These are phyloP conservation scores for Elaeagnus macrophylla DNA, from an alignment of 306 rosid species.

Conservation along the genomic window DNA sequence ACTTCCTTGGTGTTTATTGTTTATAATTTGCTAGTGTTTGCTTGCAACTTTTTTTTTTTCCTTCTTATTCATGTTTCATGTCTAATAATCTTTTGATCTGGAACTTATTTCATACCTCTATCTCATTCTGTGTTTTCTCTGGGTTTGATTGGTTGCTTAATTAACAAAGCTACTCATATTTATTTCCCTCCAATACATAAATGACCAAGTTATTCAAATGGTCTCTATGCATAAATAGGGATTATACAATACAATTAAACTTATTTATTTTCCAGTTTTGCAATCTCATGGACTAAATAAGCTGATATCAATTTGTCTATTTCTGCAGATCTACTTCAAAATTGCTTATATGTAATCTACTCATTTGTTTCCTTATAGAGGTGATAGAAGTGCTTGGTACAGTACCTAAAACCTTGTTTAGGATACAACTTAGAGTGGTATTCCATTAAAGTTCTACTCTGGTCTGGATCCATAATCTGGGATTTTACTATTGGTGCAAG, in stretches of 20 bases:
- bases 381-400: conserved; percentile 18
- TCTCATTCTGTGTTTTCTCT: conserved; percentile 12
- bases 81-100: neutral
- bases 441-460: conserved; percentile 28
- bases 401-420: conserved; percentile 16
- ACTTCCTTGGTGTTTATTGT: neutral
- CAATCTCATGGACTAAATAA: conserved; percentile 9
- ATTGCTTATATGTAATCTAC: conserved; percentile 3
- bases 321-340: conserved; percentile 10
- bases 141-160: neutral
- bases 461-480: conserved; percentile 60
- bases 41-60: neutral
- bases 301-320: conserved; percentile 4
- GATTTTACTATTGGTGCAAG: conserved; percentile 25
- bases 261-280: conserved; percentile 16
- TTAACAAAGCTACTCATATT: too few relatives aligned
- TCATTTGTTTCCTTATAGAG: conserved; percentile 23
- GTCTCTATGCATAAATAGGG: conserved; percentile 26
- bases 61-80: conserved; percentile 2
- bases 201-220: conserved; percentile 17
- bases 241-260: too few relatives aligned
- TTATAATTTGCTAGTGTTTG: neutral
- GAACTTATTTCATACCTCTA: conserved; percentile 9
- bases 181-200: too few relatives aligned
- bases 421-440: conserved; percentile 18